Evolutionary conservation across 1,284 basidiomycete genomes (phyloP), one percentile per base, ranked within the genome.

Genomic region (Pseudomicrostroma phylloplanum): DNA sequence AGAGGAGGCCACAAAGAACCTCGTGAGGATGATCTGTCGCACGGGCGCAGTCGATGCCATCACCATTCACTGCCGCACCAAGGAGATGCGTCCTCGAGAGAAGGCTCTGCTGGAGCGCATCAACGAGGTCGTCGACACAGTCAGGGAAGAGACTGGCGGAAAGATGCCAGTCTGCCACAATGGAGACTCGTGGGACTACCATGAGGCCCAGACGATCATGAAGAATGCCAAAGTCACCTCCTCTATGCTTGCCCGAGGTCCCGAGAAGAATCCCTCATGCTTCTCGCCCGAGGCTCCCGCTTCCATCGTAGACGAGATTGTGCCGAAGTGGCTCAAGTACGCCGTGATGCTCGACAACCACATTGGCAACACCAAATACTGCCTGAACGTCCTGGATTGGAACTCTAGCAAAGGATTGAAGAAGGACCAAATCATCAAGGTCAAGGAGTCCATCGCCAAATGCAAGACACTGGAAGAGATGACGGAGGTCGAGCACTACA

Each of bases 1-100:
- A 0, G 90, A 92, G 77, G 87, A 89, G 68, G 89, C 89, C 17
- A 99, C 96, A 0, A 81, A 94, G 58, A 86, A 86, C 70, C 86
- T 99, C 15, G 91, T 94, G 3, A 86, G 89, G 67, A 84, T 88
- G 60, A 93, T 98, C 62, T 83, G 93, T 6, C 84, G 86, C 51
- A 96, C 93, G 0, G 92, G 93, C 19, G 72, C 74, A 0, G 86
- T 99, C 55, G 89, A 87, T 58, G 89, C 88, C 43, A 81, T 99
- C 64, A 97, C 93, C 1, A 88, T 99, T 0, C 96, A 98, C 77
- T 98, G 94, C 79, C 86, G 96, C 55, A 98, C 94, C 60, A 85
- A 90, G 73, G 88, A 87, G 67, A 97, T 97, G 94, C 85, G 96
- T 46, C 87, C 88, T 39, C 83, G 85, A 57, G 91, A 96, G 73